A percentile compares a stretch with the other conserved stretches of the same genome.
Conservation (phyloP, 2,329 filamentous ascomycete species). For the Arthrocladium fulminans region DNA sequence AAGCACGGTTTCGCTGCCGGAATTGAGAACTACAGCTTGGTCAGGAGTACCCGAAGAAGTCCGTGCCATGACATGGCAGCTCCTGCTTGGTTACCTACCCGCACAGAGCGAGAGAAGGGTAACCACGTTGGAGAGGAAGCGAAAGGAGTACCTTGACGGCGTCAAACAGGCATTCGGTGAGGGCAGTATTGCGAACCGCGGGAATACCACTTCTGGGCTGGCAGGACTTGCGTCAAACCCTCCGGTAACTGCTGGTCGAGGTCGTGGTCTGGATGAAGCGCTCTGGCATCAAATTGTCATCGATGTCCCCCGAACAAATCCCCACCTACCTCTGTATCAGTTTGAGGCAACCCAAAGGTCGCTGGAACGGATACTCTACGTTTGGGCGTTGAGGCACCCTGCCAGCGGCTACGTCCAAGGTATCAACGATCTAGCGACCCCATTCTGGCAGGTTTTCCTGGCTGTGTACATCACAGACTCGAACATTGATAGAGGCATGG, state of each 20-base stretch:
- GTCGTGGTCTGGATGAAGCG: conserved; percentile 83
- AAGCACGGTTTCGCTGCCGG: conserved; percentile 75
- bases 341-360: conserved; percentile 95
- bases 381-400: conserved; percentile 96
- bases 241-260: conserved; percentile 42
- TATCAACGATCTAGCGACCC: conserved; percentile 95
- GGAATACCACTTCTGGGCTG: conserved; percentile 26
- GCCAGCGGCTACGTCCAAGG: conserved; percentile 97
- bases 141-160: conserved; percentile 92
- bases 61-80: conserved; percentile 97
- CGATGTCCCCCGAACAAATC: conserved; percentile 91
- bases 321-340: conserved; percentile 86
- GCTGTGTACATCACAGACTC: conserved; percentile 90
- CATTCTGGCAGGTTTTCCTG: conserved; percentile 96
- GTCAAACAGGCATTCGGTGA: conserved; percentile 61
- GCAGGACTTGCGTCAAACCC: conserved; percentile 31
- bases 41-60: conserved; percentile 91
- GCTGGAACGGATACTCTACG: conserved; percentile 86
- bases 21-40: conserved; percentile 82
- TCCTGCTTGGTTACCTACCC: conserved; percentile 87
- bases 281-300: conserved; percentile 99
- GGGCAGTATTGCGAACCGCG: conserved; percentile 28
- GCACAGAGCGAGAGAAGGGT: conserved; percentile 93
- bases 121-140: conserved; percentile 80
- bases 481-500: conserved; percentile 89